These are phyloP conservation scores for Carex parvula DNA, from an alignment of 176 grass and related monocot genomes.

Conservation along the genomic window DNA sequence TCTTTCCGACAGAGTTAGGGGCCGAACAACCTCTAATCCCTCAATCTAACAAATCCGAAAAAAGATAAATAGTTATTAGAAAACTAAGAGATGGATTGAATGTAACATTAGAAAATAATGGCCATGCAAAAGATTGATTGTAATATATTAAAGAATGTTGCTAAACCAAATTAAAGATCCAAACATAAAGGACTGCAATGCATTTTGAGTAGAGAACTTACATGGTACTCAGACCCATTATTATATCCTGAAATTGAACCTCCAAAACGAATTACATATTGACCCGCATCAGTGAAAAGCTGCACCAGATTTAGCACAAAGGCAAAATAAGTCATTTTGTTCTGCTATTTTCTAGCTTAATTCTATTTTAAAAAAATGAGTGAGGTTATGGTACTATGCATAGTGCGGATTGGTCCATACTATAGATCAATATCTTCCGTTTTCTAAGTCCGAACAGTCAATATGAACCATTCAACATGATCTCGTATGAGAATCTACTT, in stretches of 20 bases:
- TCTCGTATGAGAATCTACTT: too few relatives aligned
- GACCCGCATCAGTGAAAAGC: slow-evolving; percentile 98
- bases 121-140: background rate
- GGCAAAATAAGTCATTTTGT: background rate
- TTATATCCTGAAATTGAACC: slow-evolving; percentile 33
- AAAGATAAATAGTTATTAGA: background rate
- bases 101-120: background rate
- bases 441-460: too few relatives aligned
- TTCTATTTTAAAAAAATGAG: background rate
- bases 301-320: slow-evolving; percentile 28
- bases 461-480: too few relatives aligned
- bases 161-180: background rate
- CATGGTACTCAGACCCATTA: slow-evolving; percentile 36
- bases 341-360: background rate
- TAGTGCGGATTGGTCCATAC: too few relatives aligned
- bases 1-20: slow-evolving; percentile 74
- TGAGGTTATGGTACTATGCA: too few relatives aligned
- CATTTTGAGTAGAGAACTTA: slow-evolving; percentile 27
- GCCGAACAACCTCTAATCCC: slow-evolving; percentile 59
- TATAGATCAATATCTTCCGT: too few relatives aligned
- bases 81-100: background rate
- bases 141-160: background rate
- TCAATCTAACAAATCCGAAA: slow-evolving; percentile 43
- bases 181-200: background rate
- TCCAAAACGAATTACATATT: slow-evolving; percentile 92